Base-by-base conservation (phyloP, 192 early-diverging fungal genomes). In the Chytriomyces sp. region DNA sequence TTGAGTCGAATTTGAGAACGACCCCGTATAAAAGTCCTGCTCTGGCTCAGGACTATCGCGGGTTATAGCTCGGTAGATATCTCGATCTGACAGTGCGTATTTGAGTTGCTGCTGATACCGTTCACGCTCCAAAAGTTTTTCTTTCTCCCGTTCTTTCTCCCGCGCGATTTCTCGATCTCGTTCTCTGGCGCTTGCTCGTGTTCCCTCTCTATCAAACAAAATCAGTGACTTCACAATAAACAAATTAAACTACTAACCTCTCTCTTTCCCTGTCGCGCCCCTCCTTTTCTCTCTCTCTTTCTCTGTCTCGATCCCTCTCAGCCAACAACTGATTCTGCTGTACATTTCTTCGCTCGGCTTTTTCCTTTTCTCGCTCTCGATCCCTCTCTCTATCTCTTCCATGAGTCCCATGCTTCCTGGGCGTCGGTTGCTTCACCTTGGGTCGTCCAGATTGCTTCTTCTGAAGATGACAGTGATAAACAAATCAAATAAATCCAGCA, bases 31-130 rank as follows among this genome's bases (percentile, higher is more conserved):
- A 35, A 35, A 26, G 6, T 20, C 66, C 5, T 44, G 35, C 3
- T 46, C 9, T 10, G 76, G 74, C 24, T 77, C 69, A 28, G 64
- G 24, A 23, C 82, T 69, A 20, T 48, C 49, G 35, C 65, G 85
- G 28, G 72, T 24, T 43, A 75, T 66, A 57, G 81, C 59, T 7
- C 44, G 53, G 60, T 26, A 73, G 9, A 73, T 53, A 26, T 53
- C 50, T 43, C 35, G 45, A 26, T 60, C 64, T 26, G 66, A n/a
- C 60, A 69, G 64, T 28, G 64, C 16, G 20, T 35, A 35, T 35
- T 35, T 35, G 53, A 13, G 16, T n/a, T 57, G 53, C 53, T 13
- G 53, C 53, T 57, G 13, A 57, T 35, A 35, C 35, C 35, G 53
- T 20, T 57, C 53, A 20, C 53, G 53, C 53, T 57, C 53, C 53